Evolutionary conservation across 441 rosid species (phyloP).

Genomic region (Pelargonium myrrhifolium): DNA sequence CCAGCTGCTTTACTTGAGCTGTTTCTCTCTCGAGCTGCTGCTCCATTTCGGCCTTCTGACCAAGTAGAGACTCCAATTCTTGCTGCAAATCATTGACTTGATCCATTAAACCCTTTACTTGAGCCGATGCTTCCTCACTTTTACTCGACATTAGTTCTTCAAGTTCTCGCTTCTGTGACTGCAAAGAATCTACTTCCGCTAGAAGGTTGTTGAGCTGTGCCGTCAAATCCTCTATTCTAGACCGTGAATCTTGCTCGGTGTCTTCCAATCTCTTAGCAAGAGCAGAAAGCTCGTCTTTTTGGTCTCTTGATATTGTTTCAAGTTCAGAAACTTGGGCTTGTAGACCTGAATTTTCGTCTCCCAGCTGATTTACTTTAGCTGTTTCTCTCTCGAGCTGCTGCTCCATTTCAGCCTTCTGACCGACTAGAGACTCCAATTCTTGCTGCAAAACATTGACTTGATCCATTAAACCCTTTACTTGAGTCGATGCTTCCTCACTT

Average conservation of each 20-base stretch:
- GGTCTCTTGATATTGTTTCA: conserved; percentile 37
- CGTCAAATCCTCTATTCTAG: conserved; percentile 47
- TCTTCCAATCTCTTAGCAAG: conserved; percentile 47
- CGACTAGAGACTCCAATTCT: conserved; percentile 43
- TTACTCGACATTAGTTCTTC: conserved; percentile 35
- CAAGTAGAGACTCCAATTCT: too few relatives aligned
- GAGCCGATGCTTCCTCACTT: conserved; percentile 42
- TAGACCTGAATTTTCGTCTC: conserved; percentile 35
- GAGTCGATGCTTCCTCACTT: conserved; percentile 42
- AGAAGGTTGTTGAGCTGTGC: conserved; percentile 32
- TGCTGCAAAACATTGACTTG: conserved; percentile 40
- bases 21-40: too few relatives aligned
- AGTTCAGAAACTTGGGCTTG: conserved; percentile 44
- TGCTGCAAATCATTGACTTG: conserved; percentile 40
- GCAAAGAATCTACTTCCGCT: conserved; percentile 28
- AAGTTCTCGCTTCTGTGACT: conserved; percentile 35
- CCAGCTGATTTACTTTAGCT: too few relatives aligned
- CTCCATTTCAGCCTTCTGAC: too few relatives aligned
- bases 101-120: conserved; percentile 29
- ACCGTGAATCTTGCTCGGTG: conserved; percentile 41
- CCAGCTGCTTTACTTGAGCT: too few relatives aligned
- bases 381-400: too few relatives aligned
- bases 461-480: conserved; percentile 29
- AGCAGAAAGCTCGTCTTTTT: conserved; percentile 41
- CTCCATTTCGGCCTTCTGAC: too few relatives aligned